A percentile compares a stretch with the other conserved stretches of the same genome.
These are phyloP conservation scores for Candida dajiaensis DNA, from an alignment of 805 yeast genomes.

Conservation along the genomic window DNA sequence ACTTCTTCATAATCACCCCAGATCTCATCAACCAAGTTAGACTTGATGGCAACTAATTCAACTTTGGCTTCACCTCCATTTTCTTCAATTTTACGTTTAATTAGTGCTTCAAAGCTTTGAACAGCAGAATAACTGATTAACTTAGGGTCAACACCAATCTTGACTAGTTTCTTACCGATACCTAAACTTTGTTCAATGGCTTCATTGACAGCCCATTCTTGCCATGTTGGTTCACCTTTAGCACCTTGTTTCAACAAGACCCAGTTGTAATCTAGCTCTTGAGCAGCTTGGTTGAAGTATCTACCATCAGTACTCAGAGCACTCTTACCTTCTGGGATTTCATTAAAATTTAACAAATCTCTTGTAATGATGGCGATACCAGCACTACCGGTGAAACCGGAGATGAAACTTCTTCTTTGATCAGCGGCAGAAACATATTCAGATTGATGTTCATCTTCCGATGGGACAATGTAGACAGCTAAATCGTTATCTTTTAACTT, in stretches of 20 bases:
- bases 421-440: conserved; percentile 84
- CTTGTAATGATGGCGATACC: conserved; percentile 83
- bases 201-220: conserved; percentile 62
- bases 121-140: conserved; percentile 47
- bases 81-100: conserved; percentile 23
- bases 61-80: conserved; percentile 30
- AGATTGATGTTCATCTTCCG: conserved; percentile 91
- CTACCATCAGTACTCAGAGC: conserved; percentile 91
- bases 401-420: conserved; percentile 73
- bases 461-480: conserved; percentile 72
- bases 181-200: conserved; percentile 40
- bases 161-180: conserved; percentile 35
- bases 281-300: conserved; percentile 85
- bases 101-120: conserved; percentile 23
- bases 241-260: conserved; percentile 71
- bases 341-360: conserved; percentile 35
- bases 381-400: conserved; percentile 91
- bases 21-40: conserved; percentile 67
- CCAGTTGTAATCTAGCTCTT: conserved; percentile 81
- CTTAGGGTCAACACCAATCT: conserved; percentile 81
- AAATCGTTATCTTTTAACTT: conserved; percentile 59
- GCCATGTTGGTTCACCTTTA: conserved; percentile 72
- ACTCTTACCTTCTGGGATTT: conserved; percentile 54
- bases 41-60: conserved; percentile 43
- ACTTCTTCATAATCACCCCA: conserved; percentile 64